Conservation (phyloP, 768 basidiomycete species). For the Amanita exitialis region DNA sequence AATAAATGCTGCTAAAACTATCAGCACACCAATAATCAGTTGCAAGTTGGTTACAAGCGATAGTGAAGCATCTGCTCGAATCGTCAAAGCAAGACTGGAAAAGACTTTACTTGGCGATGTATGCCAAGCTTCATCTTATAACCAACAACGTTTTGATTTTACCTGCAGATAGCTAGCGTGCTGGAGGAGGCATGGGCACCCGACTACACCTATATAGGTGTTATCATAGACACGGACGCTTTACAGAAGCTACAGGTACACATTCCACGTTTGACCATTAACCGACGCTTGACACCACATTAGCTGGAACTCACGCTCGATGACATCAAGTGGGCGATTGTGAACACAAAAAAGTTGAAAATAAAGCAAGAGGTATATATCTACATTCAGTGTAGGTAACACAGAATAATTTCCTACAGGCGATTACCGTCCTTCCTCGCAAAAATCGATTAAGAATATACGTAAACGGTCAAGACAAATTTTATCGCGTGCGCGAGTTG, state of each 20-base stretch:
- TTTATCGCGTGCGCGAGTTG: slow-evolving; percentile 75
- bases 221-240: slow-evolving; percentile 84
- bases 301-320: slow-evolving; percentile 90
- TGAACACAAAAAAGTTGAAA: slow-evolving; percentile 81
- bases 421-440: slow-evolving; percentile 67
- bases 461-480: slow-evolving; percentile 68
- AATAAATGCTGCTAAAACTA: slow-evolving; percentile 96
- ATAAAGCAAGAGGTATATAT: slow-evolving; percentile 69
- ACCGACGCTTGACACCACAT: background rate
- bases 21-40: slow-evolving; percentile 97
- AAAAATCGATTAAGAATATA: slow-evolving; percentile 73
- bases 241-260: slow-evolving; percentile 81
- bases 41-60: slow-evolving; percentile 81
- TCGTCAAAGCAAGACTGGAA: slow-evolving; percentile 94
- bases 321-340: slow-evolving; percentile 89
- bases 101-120: slow-evolving; percentile 94
- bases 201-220: slow-evolving; percentile 85
- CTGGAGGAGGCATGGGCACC: slow-evolving; percentile 96
- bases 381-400: background rate
- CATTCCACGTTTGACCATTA: background rate
- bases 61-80: slow-evolving; percentile 91
- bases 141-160: background rate
- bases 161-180: slow-evolving; percentile 69
- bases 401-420: slow-evolving; percentile 25
- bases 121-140: slow-evolving; percentile 14